Conservation (phyloP, 2,329 filamentous ascomycete genomes). For the Sclerotinia minor region DNA sequence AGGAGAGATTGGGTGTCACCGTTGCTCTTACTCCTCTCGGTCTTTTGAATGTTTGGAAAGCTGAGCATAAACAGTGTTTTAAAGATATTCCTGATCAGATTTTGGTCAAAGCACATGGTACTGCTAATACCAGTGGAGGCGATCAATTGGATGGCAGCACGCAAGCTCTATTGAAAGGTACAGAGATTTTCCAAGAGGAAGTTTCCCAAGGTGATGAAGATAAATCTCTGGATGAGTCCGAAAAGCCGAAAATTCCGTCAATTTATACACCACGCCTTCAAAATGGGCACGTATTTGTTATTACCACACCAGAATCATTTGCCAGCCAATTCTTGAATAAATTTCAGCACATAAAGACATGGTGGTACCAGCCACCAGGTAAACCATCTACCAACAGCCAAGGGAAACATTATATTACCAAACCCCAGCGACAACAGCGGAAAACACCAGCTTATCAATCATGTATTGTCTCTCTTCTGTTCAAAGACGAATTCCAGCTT, state of each 20-base stretch:
- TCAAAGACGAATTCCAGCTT: constrained; percentile 14
- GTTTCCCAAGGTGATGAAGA: background rate
- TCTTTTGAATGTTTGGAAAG: constrained; percentile 9
- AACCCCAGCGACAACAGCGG: background rate
- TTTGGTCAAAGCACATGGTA: constrained; percentile 14
- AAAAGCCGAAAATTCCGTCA: constrained; percentile 4
- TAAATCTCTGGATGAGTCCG: background rate
- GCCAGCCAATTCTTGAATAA: constrained; percentile 4
- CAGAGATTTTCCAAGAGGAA: background rate
- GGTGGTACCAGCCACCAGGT: background rate
- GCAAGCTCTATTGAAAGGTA: background rate
- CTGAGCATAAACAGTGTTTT: background rate
- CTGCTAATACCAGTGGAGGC: background rate
- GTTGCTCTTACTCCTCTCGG: background rate
- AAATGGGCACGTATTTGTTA: constrained; percentile 4
- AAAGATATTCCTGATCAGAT: background rate
- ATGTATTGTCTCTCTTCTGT: background rate
- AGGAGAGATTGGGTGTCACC: background rate
- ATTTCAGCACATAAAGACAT: background rate
- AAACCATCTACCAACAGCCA: background rate
- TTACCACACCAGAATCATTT: constrained; percentile 5
- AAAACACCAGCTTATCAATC: background rate
- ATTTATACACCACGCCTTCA: background rate
- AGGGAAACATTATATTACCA: background rate
- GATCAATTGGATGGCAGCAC: background rate